phyloP scores from a whole-genome alignment of 192 early-diverging fungal species.

The Gonapodya prolifera region DNA sequence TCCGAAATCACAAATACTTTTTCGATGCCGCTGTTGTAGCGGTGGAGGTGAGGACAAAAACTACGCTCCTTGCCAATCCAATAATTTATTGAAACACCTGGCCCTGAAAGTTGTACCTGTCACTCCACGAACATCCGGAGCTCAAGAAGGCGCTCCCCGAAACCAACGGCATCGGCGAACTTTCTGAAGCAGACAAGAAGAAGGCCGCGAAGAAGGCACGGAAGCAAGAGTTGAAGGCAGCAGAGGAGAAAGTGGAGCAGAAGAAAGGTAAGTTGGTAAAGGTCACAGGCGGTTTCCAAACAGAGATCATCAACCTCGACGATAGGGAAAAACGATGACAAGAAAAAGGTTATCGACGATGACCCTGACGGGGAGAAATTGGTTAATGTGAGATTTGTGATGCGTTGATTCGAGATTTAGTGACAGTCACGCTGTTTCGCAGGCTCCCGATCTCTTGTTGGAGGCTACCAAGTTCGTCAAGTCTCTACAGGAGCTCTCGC shows the following conservation, averaged over 20 bases:
- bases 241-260: no score
- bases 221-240: constrained; percentile 39
- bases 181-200: constrained; percentile 62
- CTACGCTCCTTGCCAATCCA: constrained; percentile 16
- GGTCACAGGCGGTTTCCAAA: constrained; percentile 20
- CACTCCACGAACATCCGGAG: constrained; percentile 28
- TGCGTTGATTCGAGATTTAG: no score
- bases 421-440: no score
- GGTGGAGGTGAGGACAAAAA: constrained; percentile 35
- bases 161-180: constrained; percentile 19
- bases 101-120: constrained; percentile 36
- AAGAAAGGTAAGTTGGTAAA: constrained; percentile 62
- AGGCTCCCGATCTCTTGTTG: constrained; percentile 41
- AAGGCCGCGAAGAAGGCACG: constrained; percentile 63
- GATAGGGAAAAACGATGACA: neutral
- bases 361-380: constrained; percentile 63
- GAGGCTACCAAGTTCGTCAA: constrained; percentile 68
- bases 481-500: constrained; percentile 45
- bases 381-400: constrained; percentile 8
- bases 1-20: constrained; percentile 59
- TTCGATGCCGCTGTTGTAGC: constrained; percentile 63
- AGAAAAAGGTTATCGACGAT: constrained; percentile 28
- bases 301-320: neutral
- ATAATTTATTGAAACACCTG: constrained; percentile 23
- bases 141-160: constrained; percentile 29